Percentiles rank a stretch among this genome's conserved stretches.
Conservation (phyloP, 768 basidiomycete species). For the Strobilomyces echinocephalus region DNA sequence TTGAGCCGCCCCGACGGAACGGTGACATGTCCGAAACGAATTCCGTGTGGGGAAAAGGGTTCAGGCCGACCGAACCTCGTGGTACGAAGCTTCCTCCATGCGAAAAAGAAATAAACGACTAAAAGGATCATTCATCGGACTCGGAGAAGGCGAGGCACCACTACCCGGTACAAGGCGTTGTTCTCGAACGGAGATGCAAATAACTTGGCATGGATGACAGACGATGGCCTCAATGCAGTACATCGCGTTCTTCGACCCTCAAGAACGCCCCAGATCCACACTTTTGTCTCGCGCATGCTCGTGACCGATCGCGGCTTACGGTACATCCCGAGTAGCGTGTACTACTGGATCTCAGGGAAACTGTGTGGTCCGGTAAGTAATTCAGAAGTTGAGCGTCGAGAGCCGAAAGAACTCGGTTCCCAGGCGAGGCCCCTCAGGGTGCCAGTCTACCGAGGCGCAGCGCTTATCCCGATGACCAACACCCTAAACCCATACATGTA, state of each 20-base stretch:
- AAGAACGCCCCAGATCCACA: too few relatives aligned
- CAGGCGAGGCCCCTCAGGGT: conserved; percentile 45
- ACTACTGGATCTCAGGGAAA: conserved; percentile 29
- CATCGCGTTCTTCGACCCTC: too few relatives aligned
- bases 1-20: background rate
- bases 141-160: background rate
- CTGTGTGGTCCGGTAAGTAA: conserved; percentile 15
- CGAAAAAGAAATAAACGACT: background rate
- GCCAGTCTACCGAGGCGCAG: conserved; percentile 52
- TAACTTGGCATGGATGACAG: background rate
- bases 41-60: background rate
- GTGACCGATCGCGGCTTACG: conserved; percentile 41
- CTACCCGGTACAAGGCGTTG: conserved; percentile 2
- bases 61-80: background rate
- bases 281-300: too few relatives aligned
- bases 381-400: background rate
- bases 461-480: conserved; percentile 43
- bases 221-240: background rate
- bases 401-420: conserved; percentile 45
- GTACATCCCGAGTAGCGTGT: conserved; percentile 38
- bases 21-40: background rate
- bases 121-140: background rate
- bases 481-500: conserved; percentile 60
- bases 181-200: conserved; percentile 1
- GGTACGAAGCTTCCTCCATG: background rate